Percentiles rank a stretch among this genome's conserved stretches.
These are phyloP conservation scores for Fremontodendron californicum DNA, from an alignment of 345 rosid species.

Conservation along the genomic window DNA sequence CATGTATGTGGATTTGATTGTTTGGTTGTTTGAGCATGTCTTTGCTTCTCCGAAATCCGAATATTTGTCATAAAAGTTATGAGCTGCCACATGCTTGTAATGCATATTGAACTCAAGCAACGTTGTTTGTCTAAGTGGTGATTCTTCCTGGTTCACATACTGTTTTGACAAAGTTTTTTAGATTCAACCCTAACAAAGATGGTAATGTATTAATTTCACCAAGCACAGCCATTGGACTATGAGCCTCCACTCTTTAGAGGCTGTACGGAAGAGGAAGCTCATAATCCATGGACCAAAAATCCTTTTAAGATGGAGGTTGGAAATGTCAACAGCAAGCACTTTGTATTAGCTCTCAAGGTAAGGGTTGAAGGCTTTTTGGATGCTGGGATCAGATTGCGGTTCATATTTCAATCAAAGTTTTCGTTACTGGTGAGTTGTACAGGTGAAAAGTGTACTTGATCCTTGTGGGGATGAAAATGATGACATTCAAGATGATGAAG, in stretches of 20 bases:
- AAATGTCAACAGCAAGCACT: conserved; percentile 94
- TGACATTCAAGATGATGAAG: conserved; percentile 66
- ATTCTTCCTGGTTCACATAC: conserved; percentile 10
- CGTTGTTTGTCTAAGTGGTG: background rate
- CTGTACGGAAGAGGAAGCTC: conserved; percentile 80
- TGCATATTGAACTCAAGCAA: conserved; percentile 2
- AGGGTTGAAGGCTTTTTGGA: conserved; percentile 12
- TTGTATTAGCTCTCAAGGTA: conserved; percentile 81
- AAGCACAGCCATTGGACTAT: conserved; percentile 74
- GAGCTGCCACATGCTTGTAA: background rate
- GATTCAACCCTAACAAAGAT: background rate
- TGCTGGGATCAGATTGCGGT: conserved; percentile 1
- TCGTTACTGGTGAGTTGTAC: conserved; percentile 18
- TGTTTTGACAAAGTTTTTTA: background rate
- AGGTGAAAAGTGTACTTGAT: conserved; percentile 98
- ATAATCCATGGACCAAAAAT: conserved; percentile 72
- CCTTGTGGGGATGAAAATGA: conserved; percentile 90
- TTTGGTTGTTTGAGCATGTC: background rate
- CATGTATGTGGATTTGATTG: background rate
- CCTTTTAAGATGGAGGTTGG: conserved; percentile 97
- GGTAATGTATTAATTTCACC: conserved; percentile 6
- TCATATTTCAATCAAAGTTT: conserved; percentile 5
- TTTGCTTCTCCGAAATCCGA: background rate
- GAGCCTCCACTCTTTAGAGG: conserved; percentile 96
- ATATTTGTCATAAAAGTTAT: background rate